A percentile compares a stretch with the other conserved stretches of the same genome.
These are phyloP conservation scores for Aspergillus niger DNA, from an alignment of 2,329 filamentous ascomycete genomes.

Conservation along the genomic window DNA sequence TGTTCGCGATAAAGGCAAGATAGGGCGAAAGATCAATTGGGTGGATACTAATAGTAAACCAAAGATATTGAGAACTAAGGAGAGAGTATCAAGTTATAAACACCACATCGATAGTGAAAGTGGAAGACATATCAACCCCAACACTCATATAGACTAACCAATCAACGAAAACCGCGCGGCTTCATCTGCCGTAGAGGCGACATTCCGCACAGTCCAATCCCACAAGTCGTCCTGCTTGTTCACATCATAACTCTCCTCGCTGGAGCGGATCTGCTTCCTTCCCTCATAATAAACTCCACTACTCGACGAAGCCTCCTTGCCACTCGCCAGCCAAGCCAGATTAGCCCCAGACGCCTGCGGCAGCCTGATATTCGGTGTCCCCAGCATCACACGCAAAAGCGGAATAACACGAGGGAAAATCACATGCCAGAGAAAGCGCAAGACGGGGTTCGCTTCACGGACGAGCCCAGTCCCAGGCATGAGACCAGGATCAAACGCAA, in stretches of 20 bases:
- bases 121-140: no score
- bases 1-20: no score
- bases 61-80: no score
- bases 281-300: conserved; percentile 52
- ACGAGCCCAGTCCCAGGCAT: conserved; percentile 8
- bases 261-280: conserved; percentile 42
- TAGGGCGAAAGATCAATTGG: no score
- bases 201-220: conserved; percentile 47
- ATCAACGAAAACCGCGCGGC: conserved; percentile 1
- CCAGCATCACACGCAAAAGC: conserved; percentile 1
- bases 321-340: conserved; percentile 38
- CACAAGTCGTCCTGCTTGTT: conserved; percentile 54
- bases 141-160: not conserved
- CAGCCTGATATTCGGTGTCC: conserved; percentile 1
- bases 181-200: not conserved
- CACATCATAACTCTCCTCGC: conserved; percentile 48
- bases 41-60: no score
- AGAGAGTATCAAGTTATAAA: no score
- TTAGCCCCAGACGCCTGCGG: conserved; percentile 1
- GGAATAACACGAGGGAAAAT: conserved; percentile 2
- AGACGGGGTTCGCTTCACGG: not conserved
- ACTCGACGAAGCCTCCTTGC: conserved; percentile 24
- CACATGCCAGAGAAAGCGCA: not conserved
- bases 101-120: no score
- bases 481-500: conserved; percentile 1